phyloP scores from a whole-genome alignment of 192 early-diverging fungal species.

The Backusella macrospora region DNA sequence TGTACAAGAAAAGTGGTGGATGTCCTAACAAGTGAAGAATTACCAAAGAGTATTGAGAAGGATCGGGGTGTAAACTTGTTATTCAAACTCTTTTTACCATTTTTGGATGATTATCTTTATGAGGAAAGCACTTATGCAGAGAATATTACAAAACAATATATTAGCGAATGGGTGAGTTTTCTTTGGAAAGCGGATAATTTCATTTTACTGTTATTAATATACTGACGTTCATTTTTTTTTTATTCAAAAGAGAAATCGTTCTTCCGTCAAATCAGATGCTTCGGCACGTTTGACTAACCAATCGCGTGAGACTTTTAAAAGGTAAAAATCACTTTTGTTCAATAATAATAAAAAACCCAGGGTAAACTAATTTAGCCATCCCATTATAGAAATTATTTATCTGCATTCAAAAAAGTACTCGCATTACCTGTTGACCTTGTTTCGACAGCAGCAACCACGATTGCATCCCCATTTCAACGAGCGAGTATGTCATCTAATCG shows the following conservation, averaged over 20 bases:
- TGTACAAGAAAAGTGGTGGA: constrained; percentile 64
- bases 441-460: constrained; percentile 39
- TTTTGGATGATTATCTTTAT: constrained; percentile 68
- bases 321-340: constrained; percentile 17
- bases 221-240: not conserved
- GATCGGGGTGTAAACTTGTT: constrained; percentile 57
- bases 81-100: constrained; percentile 62
- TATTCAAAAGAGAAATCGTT: constrained; percentile 16
- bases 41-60: constrained; percentile 48
- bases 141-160: constrained; percentile 55
- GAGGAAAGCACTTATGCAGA: constrained; percentile 67
- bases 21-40: constrained; percentile 40
- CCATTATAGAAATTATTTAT: constrained; percentile 50
- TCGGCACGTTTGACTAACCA: constrained; percentile 33
- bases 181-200: not conserved
- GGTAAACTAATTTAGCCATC: not conserved
- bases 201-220: not conserved
- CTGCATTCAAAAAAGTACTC: constrained; percentile 56
- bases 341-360: not conserved
- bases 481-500: not conserved
- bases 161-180: constrained; percentile 64
- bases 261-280: constrained; percentile 17
- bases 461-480: constrained; percentile 34
- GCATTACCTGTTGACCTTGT: constrained; percentile 48
- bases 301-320: constrained; percentile 39